These are phyloP conservation scores for Venturia oleaginea DNA, from an alignment of 2,329 filamentous ascomycete genomes.

Conservation along the genomic window DNA sequence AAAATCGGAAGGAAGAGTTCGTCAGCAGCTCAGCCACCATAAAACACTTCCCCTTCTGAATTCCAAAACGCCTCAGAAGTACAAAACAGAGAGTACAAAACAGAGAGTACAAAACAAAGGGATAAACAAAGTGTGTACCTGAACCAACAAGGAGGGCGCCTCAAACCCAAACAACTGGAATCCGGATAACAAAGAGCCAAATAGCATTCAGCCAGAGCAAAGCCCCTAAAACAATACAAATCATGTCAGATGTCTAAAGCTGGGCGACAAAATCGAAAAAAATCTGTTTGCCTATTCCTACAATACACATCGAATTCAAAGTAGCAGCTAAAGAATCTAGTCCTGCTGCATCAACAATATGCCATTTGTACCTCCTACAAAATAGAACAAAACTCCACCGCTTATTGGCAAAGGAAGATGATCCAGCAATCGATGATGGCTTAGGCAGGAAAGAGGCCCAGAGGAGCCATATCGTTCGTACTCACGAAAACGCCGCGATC, in stretches of 20 bases:
- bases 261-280: not conserved
- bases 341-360: not conserved
- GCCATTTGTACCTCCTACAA: not conserved
- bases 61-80: not conserved
- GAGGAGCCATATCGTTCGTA: not conserved
- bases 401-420: not conserved
- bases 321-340: not conserved
- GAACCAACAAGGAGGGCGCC: not conserved
- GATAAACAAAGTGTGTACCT: not conserved
- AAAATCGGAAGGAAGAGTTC: not conserved
- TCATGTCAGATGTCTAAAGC: not conserved
- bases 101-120: not conserved
- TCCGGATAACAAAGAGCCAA: not conserved
- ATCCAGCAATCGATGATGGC: not conserved
- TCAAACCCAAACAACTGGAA: not conserved
- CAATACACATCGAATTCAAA: not conserved
- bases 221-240: not conserved
- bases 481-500: not conserved
- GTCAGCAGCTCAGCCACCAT: not conserved
- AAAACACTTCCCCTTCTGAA: not conserved
- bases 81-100: not conserved
- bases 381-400: not conserved
- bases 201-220: not conserved
- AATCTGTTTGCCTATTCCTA: not conserved
- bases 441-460: not conserved